Conservation (phyloP, 2,329 filamentous ascomycete genomes). For the Xylariaceae sp. region DNA sequence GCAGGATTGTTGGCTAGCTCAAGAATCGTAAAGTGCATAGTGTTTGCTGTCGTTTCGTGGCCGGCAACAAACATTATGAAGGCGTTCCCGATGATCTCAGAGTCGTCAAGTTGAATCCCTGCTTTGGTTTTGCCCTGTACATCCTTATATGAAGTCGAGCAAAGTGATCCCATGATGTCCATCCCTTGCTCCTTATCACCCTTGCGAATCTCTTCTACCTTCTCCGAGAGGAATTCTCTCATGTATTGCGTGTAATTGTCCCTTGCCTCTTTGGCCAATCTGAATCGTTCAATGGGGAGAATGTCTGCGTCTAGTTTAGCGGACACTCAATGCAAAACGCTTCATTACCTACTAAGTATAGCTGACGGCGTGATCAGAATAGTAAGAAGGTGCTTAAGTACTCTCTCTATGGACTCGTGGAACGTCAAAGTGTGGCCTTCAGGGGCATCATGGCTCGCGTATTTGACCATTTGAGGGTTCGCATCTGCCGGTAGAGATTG, state of each 20-base stretch:
- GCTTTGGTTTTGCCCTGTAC: constrained; percentile 19
- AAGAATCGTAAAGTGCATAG: constrained; percentile 68
- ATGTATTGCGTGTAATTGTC: constrained; percentile 68
- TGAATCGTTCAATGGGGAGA: constrained; percentile 50
- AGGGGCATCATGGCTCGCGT: constrained; percentile 42
- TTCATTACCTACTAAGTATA: constrained; percentile 45
- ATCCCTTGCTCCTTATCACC: constrained; percentile 45
- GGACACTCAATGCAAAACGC: background rate
- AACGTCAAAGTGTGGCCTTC: constrained; percentile 63
- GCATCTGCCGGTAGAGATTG: constrained; percentile 46
- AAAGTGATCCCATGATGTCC: constrained; percentile 53
- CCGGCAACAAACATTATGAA: constrained; percentile 70
- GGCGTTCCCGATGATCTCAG: constrained; percentile 71
- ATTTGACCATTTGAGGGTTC: constrained; percentile 47
- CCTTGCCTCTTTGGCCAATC: constrained; percentile 52
- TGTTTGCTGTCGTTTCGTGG: constrained; percentile 78
- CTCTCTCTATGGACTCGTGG: constrained; percentile 56
- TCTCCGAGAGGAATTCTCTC: constrained; percentile 64
- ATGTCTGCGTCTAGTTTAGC: constrained; percentile 21
- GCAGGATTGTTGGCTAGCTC: constrained; percentile 64
- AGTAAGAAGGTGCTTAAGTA: constrained; percentile 62
- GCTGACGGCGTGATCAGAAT: constrained; percentile 59
- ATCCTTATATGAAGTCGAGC: constrained; percentile 40
- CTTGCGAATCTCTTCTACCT: constrained; percentile 42
- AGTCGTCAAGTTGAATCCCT: constrained; percentile 47